These are phyloP conservation scores for Asterella californica DNA, from an alignment of 225 moss, liverwort and hornwort species.

Conservation along the genomic window DNA sequence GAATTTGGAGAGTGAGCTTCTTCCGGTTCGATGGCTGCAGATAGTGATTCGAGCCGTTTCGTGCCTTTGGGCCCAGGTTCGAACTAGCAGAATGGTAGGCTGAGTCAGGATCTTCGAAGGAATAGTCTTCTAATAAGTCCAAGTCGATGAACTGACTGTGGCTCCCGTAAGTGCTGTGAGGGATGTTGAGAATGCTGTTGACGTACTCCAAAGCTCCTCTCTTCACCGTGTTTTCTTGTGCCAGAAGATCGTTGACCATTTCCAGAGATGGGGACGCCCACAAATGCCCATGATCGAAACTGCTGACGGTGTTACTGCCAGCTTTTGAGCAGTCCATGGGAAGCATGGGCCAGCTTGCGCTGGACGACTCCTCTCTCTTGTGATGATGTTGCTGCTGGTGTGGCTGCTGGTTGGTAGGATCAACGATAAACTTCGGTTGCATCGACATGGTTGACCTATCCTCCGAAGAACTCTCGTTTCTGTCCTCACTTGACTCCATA, in stretches of 20 bases:
- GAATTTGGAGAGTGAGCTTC: constrained; percentile 2
- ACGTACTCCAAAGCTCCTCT: constrained; percentile 1
- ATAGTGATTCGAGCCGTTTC: not conserved
- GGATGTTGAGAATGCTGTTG: not conserved
- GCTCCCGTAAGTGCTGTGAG: not conserved
- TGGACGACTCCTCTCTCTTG: not conserved
- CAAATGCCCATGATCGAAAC: not conserved
- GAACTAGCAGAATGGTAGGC: not conserved
- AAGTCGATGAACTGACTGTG: not conserved
- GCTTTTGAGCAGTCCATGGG: not conserved
- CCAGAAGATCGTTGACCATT: not conserved
- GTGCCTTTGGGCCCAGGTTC: not conserved
- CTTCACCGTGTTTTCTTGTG: not conserved
- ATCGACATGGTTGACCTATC: constrained; percentile 1
- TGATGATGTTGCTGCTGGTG: not conserved
- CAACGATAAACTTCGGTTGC: not conserved
- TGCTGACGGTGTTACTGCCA: not conserved
- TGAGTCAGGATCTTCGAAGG: not conserved
- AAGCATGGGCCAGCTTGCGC: not conserved
- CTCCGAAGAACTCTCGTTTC: not conserved
- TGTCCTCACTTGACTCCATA: not conserved
- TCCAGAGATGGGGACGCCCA: constrained; percentile 1
- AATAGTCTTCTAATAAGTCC: not conserved
- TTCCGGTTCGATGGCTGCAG: not conserved
- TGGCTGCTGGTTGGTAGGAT: not conserved